Conservation (phyloP, 2,329 filamentous ascomycete species). For the Fusarium kyushuense region DNA sequence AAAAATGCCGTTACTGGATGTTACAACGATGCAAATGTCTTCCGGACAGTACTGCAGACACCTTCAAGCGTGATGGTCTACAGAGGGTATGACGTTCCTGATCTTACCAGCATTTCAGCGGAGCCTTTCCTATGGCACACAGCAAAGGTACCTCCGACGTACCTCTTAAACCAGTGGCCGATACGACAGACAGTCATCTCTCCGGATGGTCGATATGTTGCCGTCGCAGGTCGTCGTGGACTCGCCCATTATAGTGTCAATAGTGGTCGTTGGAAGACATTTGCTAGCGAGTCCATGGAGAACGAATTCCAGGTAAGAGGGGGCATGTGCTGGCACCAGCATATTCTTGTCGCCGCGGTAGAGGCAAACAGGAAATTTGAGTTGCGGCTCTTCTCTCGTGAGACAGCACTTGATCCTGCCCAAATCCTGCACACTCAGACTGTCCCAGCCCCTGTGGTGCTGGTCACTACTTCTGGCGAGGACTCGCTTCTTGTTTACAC, state of each 20-base stretch:
- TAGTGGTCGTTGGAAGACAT: conserved; percentile 96
- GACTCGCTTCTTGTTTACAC: conserved; percentile 97
- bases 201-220: conserved; percentile 91
- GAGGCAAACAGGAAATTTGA: conserved; percentile 86
- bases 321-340: conserved; percentile 99
- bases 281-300: conserved; percentile 82
- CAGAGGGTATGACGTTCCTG: conserved; percentile 89
- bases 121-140: conserved; percentile 97
- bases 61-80: conserved; percentile 92
- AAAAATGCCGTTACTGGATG: conserved; percentile 93
- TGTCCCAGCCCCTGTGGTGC: conserved; percentile 86
- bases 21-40: conserved; percentile 91
- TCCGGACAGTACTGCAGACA: conserved; percentile 88
- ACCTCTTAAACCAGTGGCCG: conserved; percentile 93
- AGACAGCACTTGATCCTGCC: conserved; percentile 79
- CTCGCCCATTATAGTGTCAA: conserved; percentile 95
- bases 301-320: conserved; percentile 93
- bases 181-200: conserved; percentile 90
- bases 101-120: conserved; percentile 90
- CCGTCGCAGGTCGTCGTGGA: conserved; percentile 92
- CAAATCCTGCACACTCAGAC: conserved; percentile 81
- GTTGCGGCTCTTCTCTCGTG: conserved; percentile 91
- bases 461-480: conserved; percentile 88
- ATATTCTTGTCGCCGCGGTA: conserved; percentile 93
- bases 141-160: conserved; percentile 83